Percentiles rank a stretch among this genome's conserved stretches.
Conservation (phyloP, 805 yeast species). For the Candida yuanshanica region DNA sequence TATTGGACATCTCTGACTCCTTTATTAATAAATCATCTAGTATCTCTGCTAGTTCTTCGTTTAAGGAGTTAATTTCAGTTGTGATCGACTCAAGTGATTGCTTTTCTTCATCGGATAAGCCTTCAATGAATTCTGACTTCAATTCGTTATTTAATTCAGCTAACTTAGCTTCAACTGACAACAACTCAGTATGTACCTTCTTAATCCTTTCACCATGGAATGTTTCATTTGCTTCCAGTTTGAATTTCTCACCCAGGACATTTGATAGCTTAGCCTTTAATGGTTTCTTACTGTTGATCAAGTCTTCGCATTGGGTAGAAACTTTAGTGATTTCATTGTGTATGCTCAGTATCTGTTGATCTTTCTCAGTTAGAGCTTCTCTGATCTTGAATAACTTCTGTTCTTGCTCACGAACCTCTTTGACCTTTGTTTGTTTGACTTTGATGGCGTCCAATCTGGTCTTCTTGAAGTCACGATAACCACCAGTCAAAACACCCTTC, state of each 20-base stretch:
- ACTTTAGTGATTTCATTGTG: conserved; percentile 38
- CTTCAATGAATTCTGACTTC: conserved; percentile 45
- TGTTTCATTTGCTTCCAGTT: conserved; percentile 38
- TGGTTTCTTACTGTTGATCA: conserved; percentile 38
- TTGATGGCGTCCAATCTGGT: conserved; percentile 71
- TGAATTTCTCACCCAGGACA: conserved; percentile 34
- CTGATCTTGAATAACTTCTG: conserved; percentile 34
- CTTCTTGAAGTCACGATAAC: conserved; percentile 63
- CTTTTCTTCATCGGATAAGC: conserved; percentile 46
- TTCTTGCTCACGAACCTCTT: conserved; percentile 38
- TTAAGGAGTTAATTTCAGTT: conserved; percentile 31
- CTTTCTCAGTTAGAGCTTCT: conserved; percentile 36
- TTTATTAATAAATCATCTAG: conserved; percentile 35
- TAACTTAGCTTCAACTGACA: conserved; percentile 28
- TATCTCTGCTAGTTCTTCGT: conserved; percentile 34
- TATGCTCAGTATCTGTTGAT: conserved; percentile 44
- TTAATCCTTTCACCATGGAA: conserved; percentile 8
- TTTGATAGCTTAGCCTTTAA: conserved; percentile 37
- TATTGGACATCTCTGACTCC: conserved; percentile 40
- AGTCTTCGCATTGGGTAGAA: conserved; percentile 36
- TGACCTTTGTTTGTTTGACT: conserved; percentile 44
- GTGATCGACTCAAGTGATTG: conserved; percentile 32
- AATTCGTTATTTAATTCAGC: conserved; percentile 42
- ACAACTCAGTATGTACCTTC: conserved; percentile 1
- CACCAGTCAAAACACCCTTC: conserved; percentile 84